phyloP scores from a whole-genome alignment of 1,139 yeast species.

The Casaregolazyma suthepensis region DNA sequence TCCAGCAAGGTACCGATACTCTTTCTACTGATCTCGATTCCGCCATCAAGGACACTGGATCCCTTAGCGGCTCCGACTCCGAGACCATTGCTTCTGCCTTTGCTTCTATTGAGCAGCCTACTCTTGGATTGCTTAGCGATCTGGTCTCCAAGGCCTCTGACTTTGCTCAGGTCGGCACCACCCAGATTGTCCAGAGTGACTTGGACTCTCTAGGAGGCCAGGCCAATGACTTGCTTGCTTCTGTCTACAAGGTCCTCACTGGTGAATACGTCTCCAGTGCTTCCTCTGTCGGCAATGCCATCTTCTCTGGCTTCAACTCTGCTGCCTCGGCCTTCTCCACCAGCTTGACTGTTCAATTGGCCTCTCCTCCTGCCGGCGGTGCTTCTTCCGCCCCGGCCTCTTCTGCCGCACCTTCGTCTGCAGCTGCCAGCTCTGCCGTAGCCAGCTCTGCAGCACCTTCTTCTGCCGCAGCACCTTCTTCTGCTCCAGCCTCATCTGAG shows the following conservation, averaged over 20 bases:
- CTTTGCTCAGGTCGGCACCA: conserved; percentile 14
- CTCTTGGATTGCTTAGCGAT: conserved; percentile 11
- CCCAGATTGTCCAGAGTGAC: conserved; percentile 16
- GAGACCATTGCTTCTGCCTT: conserved; percentile 6
- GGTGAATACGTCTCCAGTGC: background rate
- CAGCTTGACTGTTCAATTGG: background rate
- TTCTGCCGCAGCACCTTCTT: background rate
- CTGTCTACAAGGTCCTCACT: conserved; percentile 1
- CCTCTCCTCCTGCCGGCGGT: conserved; percentile 15
- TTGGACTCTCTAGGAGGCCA: conserved; percentile 7
- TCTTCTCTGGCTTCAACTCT: background rate
- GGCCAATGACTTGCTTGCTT: background rate
- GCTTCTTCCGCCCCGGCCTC: conserved; percentile 8
- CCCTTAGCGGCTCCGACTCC: conserved; percentile 10
- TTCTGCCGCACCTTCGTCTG: conserved; percentile 9
- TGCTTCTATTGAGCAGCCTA: conserved; percentile 1
- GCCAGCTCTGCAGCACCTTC: conserved; percentile 6
- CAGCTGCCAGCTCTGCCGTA: conserved; percentile 9
- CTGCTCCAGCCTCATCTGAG: conserved; percentile 8
- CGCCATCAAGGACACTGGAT: conserved; percentile 9
- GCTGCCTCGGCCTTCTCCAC: conserved; percentile 1
- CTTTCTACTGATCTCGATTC: conserved; percentile 13
- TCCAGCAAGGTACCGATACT: conserved; percentile 16
- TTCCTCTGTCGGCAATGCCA: background rate
- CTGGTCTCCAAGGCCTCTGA: conserved; percentile 13